Base-by-base conservation (phyloP, 106 monocot genomes). In the Apostasia ramifera region DNA sequence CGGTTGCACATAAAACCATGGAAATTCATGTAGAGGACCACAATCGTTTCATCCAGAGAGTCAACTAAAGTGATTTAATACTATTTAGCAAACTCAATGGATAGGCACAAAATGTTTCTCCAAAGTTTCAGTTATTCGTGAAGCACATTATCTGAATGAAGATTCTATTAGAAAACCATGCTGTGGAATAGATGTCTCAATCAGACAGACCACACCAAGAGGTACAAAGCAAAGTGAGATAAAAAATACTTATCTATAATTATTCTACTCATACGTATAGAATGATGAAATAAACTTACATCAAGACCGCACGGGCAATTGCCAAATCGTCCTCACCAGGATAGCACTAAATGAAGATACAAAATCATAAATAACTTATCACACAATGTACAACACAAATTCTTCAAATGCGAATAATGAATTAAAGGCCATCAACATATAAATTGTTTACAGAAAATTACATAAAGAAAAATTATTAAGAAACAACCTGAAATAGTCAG, bases 281-380 rank as follows among this genome's bases (percentile, higher is more conserved):
- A 59, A 59, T 37, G 5, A 8, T 55, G 26, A 65, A 49, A 47
- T 52, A 75, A 81, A 79, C 95, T 84, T 89, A 97, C 95, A 97
- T 59, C 48, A 97, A 70, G 66, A 91, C 83, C 51, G 83, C 89
- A 62, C 95, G 92, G 71, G 92, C 84, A 78, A 92, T 92, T 77
- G 92, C 89, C 58, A 84, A 73, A 81, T 97, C 95, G 79, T 92
- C 95, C 76, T 97, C 95, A 37, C 86, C 95, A 71, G 95, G 92
- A 69, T 97, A 97, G 63, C 95, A 97, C 95, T 97, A 59, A 38
- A 12, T 39, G 47, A 63, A 58, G 54, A 49, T 14, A 74, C 59
- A 2, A 42, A 61, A 6, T 53, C 26, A 26, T 26, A 26, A 26
- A 26, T 26, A 26, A 26, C 26, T 26, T 26, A 26, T 26, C 26